Base-by-base conservation (phyloP, 148 eudicot genomes). In the Fagopyrum esculentum region DNA sequence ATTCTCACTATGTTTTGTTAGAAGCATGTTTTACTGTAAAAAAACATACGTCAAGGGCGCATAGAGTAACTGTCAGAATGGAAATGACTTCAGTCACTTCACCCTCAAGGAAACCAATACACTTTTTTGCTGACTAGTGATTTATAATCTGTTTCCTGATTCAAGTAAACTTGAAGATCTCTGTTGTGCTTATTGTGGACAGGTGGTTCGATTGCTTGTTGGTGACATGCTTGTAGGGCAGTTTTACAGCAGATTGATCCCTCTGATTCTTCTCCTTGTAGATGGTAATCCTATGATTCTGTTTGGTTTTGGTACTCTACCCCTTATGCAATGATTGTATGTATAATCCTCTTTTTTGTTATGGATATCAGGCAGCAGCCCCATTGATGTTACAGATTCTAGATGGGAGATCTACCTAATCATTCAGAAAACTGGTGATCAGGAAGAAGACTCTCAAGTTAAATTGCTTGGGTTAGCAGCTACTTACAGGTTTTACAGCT, bases 241-340 rank as follows among this genome's bases (percentile, higher is more conserved):
- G 44, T 86, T 92, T 61, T 95, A 95, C 84, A 80, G 93, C 79
- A 88, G 96, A 83, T 78, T 95, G 83, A 87, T 95, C 76, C 96
- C 98, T 81, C 93, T 95, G 80, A 93, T 86, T 72, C 96, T 95
- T 71, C 96, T 94, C 50, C 92, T 95, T 46, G 86, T 95, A 55
- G 98, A 95, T 80, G 98, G 98, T 95, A 86, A 86, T 48, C 47
- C 69, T 78, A 66, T 43, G 46, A 19, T 74, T 9, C 50, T 76
- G 19, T 72, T 11, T 19, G 15, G 47, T 35, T 40, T 15, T 66
- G 45, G 9, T 56, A 63, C 9, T 70, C 63, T 30, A 46, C 48
- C 19, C 54, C 72, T 77, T 50, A 60, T 22, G 57, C 66, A 73
- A 12, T 47, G 56, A 51, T 43, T 55, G 22, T 74, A 19, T 12